phyloP scores from a whole-genome alignment of 805 yeast species.

The Suhomyces faveliae region DNA sequence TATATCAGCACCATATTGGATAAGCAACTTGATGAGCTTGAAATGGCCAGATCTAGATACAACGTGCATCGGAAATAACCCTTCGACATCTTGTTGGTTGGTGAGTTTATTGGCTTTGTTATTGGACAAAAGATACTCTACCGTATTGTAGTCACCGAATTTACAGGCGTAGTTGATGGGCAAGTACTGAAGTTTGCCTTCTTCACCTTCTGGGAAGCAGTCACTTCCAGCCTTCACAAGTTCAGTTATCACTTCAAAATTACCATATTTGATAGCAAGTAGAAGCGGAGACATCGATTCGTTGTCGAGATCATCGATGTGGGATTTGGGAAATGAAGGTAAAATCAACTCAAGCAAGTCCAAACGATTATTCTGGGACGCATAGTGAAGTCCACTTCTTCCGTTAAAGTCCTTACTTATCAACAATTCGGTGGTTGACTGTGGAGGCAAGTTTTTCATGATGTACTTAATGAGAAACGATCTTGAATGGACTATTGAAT shows the following conservation, averaged over 20 bases:
- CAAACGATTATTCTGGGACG: slow-evolving; percentile 56
- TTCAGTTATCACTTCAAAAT: slow-evolving; percentile 41
- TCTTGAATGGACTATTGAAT: slow-evolving; percentile 38
- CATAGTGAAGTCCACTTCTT: slow-evolving; percentile 83
- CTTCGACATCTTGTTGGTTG: slow-evolving; percentile 78
- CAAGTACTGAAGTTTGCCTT: slow-evolving; percentile 58
- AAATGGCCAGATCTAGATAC: slow-evolving; percentile 82
- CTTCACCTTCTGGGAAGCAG: slow-evolving; percentile 45
- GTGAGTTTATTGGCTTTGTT: slow-evolving; percentile 21
- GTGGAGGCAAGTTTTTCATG: slow-evolving; percentile 20
- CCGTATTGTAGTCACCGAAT: slow-evolving; percentile 70
- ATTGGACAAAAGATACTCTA: slow-evolving; percentile 56
- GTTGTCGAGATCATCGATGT: slow-evolving; percentile 58
- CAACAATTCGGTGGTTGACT: slow-evolving; percentile 20
- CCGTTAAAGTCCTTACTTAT: slow-evolving; percentile 62
- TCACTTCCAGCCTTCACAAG: slow-evolving; percentile 35
- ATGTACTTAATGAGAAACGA: slow-evolving; percentile 35
- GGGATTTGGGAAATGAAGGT: slow-evolving; percentile 32
- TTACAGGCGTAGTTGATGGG: slow-evolving; percentile 88
- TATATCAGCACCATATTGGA: slow-evolving; percentile 68
- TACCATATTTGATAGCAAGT: slow-evolving; percentile 70
- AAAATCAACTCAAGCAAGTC: slow-evolving; percentile 45
- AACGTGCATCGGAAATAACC: slow-evolving; percentile 83
- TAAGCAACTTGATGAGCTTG: slow-evolving; percentile 63
- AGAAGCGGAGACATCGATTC: slow-evolving; percentile 81